phyloP scores from a whole-genome alignment of 768 basidiomycete genomes.

The Calocera cornea region DNA sequence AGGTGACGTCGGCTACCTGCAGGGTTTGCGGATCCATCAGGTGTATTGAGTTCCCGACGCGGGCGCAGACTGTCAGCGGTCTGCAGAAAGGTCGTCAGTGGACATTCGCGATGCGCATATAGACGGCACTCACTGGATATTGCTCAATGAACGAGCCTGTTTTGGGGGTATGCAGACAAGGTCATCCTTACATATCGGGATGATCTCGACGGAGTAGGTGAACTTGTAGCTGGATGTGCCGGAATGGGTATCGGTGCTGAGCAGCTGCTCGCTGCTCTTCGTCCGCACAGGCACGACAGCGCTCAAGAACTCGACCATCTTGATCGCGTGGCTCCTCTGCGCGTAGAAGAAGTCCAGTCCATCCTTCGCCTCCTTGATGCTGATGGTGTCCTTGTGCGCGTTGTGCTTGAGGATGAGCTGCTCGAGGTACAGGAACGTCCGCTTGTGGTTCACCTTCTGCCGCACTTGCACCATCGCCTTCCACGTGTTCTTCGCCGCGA shows the following conservation, averaged over 20 bases:
- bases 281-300: conserved; percentile 83
- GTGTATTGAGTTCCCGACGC: conserved; percentile 84
- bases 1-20: conserved; percentile 63
- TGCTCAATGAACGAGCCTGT: conserved; percentile 67
- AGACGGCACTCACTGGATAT: conserved; percentile 43
- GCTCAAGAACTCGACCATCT: conserved; percentile 89
- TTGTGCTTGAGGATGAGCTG: conserved; percentile 93
- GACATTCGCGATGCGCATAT: background rate
- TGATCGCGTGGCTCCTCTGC: conserved; percentile 76
- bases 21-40: conserved; percentile 81
- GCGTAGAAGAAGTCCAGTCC: conserved; percentile 97
- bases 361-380: conserved; percentile 82
- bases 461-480: conserved; percentile 96
- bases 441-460: conserved; percentile 95
- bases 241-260: conserved; percentile 85
- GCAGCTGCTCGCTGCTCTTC: conserved; percentile 86
- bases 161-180: conserved; percentile 78
- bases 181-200: conserved; percentile 96
- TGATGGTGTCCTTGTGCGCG: conserved; percentile 92
- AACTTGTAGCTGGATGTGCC: conserved; percentile 93
- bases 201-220: conserved; percentile 94
- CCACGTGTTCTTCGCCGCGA: conserved; percentile 99
- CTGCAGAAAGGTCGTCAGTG: conserved; percentile 18
- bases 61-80: conserved; percentile 74
- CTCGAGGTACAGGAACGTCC: conserved; percentile 94